Base-by-base conservation (phyloP, 441 rosid species). In the Geranium incanum region DNA sequence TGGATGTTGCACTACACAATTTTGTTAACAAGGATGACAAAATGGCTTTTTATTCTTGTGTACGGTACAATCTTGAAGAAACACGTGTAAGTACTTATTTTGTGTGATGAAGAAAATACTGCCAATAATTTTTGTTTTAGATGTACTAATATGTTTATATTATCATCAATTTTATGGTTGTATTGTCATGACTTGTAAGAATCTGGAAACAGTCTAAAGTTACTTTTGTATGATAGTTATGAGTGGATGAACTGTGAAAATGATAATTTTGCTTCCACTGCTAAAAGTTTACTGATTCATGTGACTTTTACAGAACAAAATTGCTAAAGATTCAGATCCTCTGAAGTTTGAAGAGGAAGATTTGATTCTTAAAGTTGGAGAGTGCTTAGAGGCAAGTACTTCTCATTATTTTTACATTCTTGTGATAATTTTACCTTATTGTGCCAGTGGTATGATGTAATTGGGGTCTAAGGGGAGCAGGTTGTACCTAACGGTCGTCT, bases 1-100 rank as follows among this genome's bases (percentile, higher is more conserved):
- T 92, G 86, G 97, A 87, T 81, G 86, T 80, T 74, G 98, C 97
- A 2, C 78, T 92, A 62, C 97, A 92, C 7, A 86, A 89, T 83
- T 95, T 90, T 85, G 98, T 95, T 70, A 90, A 86, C 78, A 95
- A 95, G 81, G 99, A 95, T 85, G 99, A 95, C 77, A 95, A 86
- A 76, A 85, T 85, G 85, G 97, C 99, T 36, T 95, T 95, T 79
- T 87, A 84, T 84, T 81, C 92, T 72, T 92, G 97, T 28, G 84
- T 95, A 78, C 96, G 84, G 63, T 87, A 85, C 81, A 95, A 95
- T 84, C 85, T 95, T 69, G 94, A 87, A 80, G 99, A 95, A 86
- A 95, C 97, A 80, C 91, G 95, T 67, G 99, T 94, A 82, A 83
- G 95, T 83, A 74, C 62, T 66, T 70, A 6, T 57, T 16, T 0